Evolutionary conservation across 2,329 filamentous ascomycete species (phyloP), one percentile per base, ranked within the genome.

Genomic region (Colletotrichum neosansevieriae): DNA sequence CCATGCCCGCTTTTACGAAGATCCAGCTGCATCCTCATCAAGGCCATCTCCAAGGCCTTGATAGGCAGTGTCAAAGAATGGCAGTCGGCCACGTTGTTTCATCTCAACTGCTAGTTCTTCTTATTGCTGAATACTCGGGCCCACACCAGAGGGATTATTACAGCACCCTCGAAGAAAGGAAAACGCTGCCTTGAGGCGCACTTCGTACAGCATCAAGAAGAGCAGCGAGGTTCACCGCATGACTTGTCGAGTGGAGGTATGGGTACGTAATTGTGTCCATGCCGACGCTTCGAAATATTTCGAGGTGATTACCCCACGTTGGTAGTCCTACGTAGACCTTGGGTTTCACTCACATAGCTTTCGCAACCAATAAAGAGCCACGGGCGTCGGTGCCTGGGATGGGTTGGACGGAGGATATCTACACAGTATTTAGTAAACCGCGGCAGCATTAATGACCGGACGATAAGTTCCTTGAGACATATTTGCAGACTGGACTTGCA

Each of bases 51-150:
- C 79, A 1, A 80, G 73, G 0, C 79, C 78, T 54, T 80, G 79
- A 54, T 81, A 81, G 4, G 78, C 78, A 13, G 77, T 74, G 63
- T 81, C 79, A 45, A 80, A 75, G 36, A 79, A 71, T 0, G 79
- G 76, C 38, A 80, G 73, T 15, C 75, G 74, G 11, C 71, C 53
- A 12, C 63, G 69, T n/a, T 47, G 40, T 29, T 71, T 70, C 61
- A 77, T 72, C 5, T 66, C 69, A 7, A 61, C 34, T 1, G 73
- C 75, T 3, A 80, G 69, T 6, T 63, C 64, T 1, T 69, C 53
- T 78, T 78, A 80, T 69, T 80, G 76, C 32, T 72, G 63, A 7
- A 64, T 65, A 11, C 73, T 76, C 4, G 76, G 69, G 58, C 80
- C 79, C 4, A 74, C 72, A 7, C 76, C 79, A 0, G 78, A 78